These are phyloP conservation scores for Neonectria neomacrospora DNA, from an alignment of 2,329 filamentous ascomycete genomes.

Conservation along the genomic window DNA sequence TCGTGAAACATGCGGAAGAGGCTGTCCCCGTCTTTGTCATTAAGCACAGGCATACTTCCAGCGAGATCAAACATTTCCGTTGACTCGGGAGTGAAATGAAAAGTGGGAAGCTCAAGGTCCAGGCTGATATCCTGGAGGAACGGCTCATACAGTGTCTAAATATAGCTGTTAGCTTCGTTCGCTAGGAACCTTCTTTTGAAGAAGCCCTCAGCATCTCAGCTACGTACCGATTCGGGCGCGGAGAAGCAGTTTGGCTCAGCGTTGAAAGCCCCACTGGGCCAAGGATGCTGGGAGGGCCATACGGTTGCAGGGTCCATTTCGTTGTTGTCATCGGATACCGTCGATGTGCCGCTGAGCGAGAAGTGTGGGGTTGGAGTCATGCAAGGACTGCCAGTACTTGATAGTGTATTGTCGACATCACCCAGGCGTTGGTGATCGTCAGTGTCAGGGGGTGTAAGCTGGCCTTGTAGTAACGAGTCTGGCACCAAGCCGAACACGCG, in stretches of 20 bases:
- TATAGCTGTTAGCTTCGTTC: slow-evolving; percentile 1
- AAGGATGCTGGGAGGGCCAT: slow-evolving; percentile 18
- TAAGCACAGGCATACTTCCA: background rate
- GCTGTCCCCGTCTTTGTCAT: slow-evolving; percentile 11
- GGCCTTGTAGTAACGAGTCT: background rate
- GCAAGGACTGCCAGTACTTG: slow-evolving; percentile 1
- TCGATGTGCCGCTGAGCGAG: background rate
- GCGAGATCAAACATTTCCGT: slow-evolving; percentile 12
- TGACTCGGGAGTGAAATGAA: slow-evolving; percentile 13
- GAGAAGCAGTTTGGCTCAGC: slow-evolving; percentile 6
- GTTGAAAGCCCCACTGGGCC: slow-evolving; percentile 14
- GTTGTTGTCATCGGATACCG: slow-evolving; percentile 13
- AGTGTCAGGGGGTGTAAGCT: slow-evolving; percentile 16
- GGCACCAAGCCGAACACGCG: slow-evolving; percentile 16
- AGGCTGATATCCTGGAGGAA: slow-evolving; percentile 19
- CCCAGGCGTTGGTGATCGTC: background rate
- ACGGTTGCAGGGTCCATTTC: slow-evolving; percentile 5
- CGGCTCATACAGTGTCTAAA: slow-evolving; percentile 15
- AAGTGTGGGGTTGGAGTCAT: slow-evolving; percentile 14
- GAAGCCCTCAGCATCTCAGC: background rate
- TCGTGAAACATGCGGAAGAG: slow-evolving; percentile 5
- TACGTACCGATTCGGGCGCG: slow-evolving; percentile 20
- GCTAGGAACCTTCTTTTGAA: background rate
- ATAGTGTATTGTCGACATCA: slow-evolving; percentile 13
- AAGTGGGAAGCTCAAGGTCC: slow-evolving; percentile 15